Base-by-base conservation (phyloP, 2,329 filamentous ascomycete genomes). In the Lecanosticta acicola region DNA sequence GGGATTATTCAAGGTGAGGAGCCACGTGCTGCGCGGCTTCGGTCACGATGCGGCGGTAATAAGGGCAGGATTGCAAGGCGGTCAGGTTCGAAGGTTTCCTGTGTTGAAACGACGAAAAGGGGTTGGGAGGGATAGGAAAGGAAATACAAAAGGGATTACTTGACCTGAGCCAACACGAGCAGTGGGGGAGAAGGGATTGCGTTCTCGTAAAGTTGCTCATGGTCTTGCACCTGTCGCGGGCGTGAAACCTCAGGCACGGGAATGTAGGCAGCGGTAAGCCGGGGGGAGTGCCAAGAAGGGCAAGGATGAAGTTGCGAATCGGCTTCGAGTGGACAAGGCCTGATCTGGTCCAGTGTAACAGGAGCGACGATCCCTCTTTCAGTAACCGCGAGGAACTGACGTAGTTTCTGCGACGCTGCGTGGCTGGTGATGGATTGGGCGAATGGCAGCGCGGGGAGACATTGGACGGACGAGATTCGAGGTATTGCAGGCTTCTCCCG, bases 401-500 rank as follows among this genome's bases (percentile, higher is more conserved):
- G 37, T 39, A 18, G 37, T 19, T 39, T 5, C 5, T 29, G 24
- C 24, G n/a, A n/a, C 24, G 24, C 24, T 29, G 7, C 5, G 7
- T 7, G 5, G 24, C 11, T 29, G 24, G 11, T 29, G 24, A 29
- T 29, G 24, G 24, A 29, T 29, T 29, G 24, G 11, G 11, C 24
- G 7, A 29, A 29, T 29, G 24, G 24, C 11, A 29, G 24, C 24
- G 11, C 24, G 11, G 24, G 11, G 24, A 5, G 24, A 24, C 16
- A 3, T 19, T n/a, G n/a, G n/a, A n/a, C n/a, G n/a, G n/a, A n/a
- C n/a, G n/a, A n/a, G n/a, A n/a, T n/a, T n/a, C n/a, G n/a, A n/a
- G n/a, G n/a, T n/a, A n/a, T 8, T 36, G 34, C 33, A 39, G 41
- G 41, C 41, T 32, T 37, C 41, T 38, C 41, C 41, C 32, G 20